These are phyloP conservation scores for Saccharomyces jurei DNA, from an alignment of 805 yeast genomes.

Conservation along the genomic window DNA sequence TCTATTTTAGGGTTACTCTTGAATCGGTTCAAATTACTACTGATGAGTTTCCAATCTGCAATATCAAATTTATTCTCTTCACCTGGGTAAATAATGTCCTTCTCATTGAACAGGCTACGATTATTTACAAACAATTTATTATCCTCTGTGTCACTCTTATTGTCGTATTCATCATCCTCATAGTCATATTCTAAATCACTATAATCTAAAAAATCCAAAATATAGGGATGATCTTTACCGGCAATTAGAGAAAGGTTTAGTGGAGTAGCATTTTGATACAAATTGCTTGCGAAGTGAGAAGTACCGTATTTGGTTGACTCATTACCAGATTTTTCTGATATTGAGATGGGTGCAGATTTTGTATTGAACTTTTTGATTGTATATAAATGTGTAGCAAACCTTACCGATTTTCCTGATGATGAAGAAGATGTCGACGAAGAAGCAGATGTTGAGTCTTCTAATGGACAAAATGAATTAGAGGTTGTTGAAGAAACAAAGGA, in stretches of 20 bases:
- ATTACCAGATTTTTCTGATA: slow-evolving; percentile 41
- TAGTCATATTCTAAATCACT: not conserved
- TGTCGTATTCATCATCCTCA: slow-evolving; percentile 1
- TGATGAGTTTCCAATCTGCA: slow-evolving; percentile 8
- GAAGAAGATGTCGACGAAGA: slow-evolving; percentile 11
- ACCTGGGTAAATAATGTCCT: not conserved
- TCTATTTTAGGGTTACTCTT: not conserved
- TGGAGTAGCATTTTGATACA: not conserved
- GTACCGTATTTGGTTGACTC: slow-evolving; percentile 4
- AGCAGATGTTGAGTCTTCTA: slow-evolving; percentile 7
- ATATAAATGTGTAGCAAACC: slow-evolving; percentile 52
- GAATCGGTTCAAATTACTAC: slow-evolving; percentile 6
- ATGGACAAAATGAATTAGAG: slow-evolving; percentile 18
- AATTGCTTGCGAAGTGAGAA: not conserved
- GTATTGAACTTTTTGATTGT: slow-evolving; percentile 57
- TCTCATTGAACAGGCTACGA: not conserved
- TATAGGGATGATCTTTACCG: slow-evolving; percentile 3
- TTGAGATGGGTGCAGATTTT: slow-evolving; percentile 48
- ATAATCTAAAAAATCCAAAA: not conserved
- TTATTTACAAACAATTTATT: not conserved
- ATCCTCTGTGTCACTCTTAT: slow-evolving; percentile 5
- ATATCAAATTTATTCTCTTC: slow-evolving; percentile 4
- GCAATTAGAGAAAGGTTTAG: slow-evolving; percentile 2
- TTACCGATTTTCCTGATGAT: slow-evolving; percentile 39
- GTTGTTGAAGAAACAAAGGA: slow-evolving; percentile 8